Evolutionary conservation across 148 eudicot genomes (phyloP), one percentile per base, ranked within the genome.

Genomic region (Cornus kousa): DNA sequence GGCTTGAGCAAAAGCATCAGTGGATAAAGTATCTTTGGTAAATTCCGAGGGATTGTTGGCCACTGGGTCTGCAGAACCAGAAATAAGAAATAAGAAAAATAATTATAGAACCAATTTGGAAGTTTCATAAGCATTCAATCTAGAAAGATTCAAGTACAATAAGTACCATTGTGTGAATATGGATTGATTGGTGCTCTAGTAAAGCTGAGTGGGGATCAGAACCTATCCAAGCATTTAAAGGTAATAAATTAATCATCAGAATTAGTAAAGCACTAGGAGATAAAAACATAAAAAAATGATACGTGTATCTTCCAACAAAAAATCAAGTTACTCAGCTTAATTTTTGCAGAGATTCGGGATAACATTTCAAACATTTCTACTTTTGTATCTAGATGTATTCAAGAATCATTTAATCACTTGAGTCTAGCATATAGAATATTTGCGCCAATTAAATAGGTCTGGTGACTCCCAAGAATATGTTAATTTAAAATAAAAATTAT

Each of bases 171-270:
- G 80, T 82, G 83, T 95, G 91, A 46, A 95, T 87, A 72, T 84
- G 93, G 80, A 95, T 95, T 22, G 94, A 89, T 68, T 83, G 90
- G 79, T 91, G 89, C 80, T 91, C 88, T 81, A 90, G 78, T 74
- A 95, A 74, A 43, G 90, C 88, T 75, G 91, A 85, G 85, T 95
- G 99, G 20, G 99, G 99, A 39, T 91, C 96, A 71, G 99, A 91
- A 81, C 97, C 98, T 95, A 85, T 60, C 73, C 82, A 80, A 37
- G 72, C 57, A 53, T 17, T 53, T 67, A 81, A 50, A 77, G 60
- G 39, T 16, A n/a, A 76, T 24, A 39, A 24, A 60, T 28, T 80
- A 43, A 72, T 43, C 22, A 43, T 20, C 53, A 50, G 7, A 24
- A 19, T 16, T 43, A 62, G 48, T 3, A 57, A 39, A 46, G 48